Evolutionary conservation across 192 early-diverging fungal genomes (phyloP).

Genomic region (Dissophora globulifera): DNA sequence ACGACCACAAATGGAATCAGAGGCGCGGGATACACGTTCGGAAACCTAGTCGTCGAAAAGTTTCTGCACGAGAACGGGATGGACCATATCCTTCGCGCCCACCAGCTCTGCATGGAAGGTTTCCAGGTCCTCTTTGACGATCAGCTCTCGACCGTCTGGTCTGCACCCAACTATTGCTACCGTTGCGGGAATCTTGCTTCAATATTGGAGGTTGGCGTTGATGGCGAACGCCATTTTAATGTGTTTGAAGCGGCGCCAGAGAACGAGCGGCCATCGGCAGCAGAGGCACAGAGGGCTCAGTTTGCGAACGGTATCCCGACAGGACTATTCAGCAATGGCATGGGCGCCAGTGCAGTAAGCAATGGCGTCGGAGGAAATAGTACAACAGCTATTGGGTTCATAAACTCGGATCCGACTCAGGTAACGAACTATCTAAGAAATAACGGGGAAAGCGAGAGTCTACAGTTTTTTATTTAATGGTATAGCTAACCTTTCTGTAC

Average conservation of each 20-base stretch:
- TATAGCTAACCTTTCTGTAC: neutral
- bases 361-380: conserved; percentile 1
- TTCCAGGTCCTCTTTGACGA: conserved; percentile 85
- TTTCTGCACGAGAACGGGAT: conserved; percentile 84
- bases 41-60: conserved; percentile 77
- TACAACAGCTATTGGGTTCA: neutral
- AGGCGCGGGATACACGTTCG: conserved; percentile 92
- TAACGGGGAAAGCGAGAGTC: no score
- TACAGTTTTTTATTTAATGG: neutral
- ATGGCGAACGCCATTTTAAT: conserved; percentile 85
- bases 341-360: neutral
- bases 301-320: conserved; percentile 37
- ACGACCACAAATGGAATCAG: conserved; percentile 41
- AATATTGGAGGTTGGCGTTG: conserved; percentile 80
- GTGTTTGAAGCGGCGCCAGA: conserved; percentile 91
- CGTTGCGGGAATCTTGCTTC: conserved; percentile 88
- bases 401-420: conserved; percentile 27
- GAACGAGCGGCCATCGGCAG: conserved; percentile 63
- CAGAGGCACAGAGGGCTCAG: conserved; percentile 32
- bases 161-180: conserved; percentile 88
- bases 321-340: conserved; percentile 8
- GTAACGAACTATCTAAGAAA: conserved; percentile 14
- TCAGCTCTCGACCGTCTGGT: conserved; percentile 89
- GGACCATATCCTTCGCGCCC: conserved; percentile 85
- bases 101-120: conserved; percentile 91